A percentile compares a stretch with the other conserved stretches of the same genome.
Conservation (phyloP, 345 rosid species). For the Eucalyptus erythrocorys region DNA sequence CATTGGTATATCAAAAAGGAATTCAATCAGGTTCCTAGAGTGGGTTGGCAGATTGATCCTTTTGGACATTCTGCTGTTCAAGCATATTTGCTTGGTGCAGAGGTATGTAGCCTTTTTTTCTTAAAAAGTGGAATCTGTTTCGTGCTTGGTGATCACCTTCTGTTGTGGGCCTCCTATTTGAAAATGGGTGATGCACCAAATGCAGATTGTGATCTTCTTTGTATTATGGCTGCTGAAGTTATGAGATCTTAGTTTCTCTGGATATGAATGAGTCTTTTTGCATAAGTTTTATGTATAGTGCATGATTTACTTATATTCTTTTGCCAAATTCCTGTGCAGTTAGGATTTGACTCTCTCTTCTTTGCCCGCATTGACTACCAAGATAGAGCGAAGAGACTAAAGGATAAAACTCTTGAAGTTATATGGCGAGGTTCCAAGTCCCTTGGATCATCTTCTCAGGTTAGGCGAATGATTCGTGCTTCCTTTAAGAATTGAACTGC, state of each 20-base stretch:
- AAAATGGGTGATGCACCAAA: background rate
- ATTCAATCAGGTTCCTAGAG: slow-evolving; percentile 80
- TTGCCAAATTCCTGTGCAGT: slow-evolving; percentile 24
- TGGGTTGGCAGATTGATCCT: slow-evolving; percentile 99
- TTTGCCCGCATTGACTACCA: slow-evolving; percentile 96
- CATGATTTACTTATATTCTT: background rate
- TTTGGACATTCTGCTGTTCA: slow-evolving; percentile 95
- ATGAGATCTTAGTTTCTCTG: background rate
- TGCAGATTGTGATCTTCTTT: background rate
- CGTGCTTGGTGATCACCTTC: background rate
- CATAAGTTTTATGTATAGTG: background rate
- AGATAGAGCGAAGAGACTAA: slow-evolving; percentile 77
- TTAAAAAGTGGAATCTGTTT: background rate
- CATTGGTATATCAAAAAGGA: slow-evolving; percentile 68
- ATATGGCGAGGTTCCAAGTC: slow-evolving; percentile 89
- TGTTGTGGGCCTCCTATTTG: background rate
- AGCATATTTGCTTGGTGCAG: slow-evolving; percentile 91
- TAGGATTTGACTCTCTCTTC: slow-evolving; percentile 88
- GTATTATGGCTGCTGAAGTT: background rate
- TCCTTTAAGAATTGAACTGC: background rate
- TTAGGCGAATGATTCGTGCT: background rate
- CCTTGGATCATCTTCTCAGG: slow-evolving; percentile 91
- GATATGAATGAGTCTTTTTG: background rate
- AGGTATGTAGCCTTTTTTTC: slow-evolving; percentile 26
- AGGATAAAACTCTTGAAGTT: slow-evolving; percentile 81